A percentile compares a stretch with the other conserved stretches of the same genome.
Evolutionary conservation across 1,284 basidiomycete species (phyloP).

Genomic region (Moniliella sp.): DNA sequence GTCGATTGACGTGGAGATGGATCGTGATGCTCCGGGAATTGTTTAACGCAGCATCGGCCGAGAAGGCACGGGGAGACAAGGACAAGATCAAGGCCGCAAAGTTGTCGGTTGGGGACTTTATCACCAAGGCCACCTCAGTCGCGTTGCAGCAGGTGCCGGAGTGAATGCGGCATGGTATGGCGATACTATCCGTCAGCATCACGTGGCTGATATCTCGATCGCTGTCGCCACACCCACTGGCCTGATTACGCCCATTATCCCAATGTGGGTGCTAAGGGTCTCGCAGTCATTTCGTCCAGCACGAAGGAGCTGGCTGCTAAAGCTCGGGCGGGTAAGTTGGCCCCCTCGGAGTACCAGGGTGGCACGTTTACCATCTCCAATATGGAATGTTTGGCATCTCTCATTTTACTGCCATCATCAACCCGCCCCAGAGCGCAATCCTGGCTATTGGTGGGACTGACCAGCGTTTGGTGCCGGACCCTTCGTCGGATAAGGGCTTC

Average conservation of each 20-base stretch:
- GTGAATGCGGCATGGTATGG: conserved; percentile 94
- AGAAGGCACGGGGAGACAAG: conserved; percentile 19
- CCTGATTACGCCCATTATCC: conserved; percentile 90
- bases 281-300: conserved; percentile 73
- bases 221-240: conserved; percentile 90
- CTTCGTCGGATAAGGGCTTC: conserved; percentile 39
- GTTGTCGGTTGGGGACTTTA: conserved; percentile 92
- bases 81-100: conserved; percentile 59
- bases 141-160: too few species aligned
- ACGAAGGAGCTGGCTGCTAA: conserved; percentile 79
- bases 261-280: conserved; percentile 71
- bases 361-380: conserved; percentile 98
- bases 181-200: conserved; percentile 79
- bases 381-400: conserved; percentile 76
- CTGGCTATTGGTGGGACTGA: conserved; percentile 79
- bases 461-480: conserved; percentile 60
- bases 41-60: conserved; percentile 51
- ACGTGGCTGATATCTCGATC: conserved; percentile 85
- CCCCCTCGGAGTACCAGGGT: conserved; percentile 85
- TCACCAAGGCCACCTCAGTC: too few species aligned
- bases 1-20: conserved; percentile 87
- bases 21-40: conserved; percentile 85
- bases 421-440: conserved; percentile 91
- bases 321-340: conserved; percentile 84
- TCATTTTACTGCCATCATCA: conserved; percentile 97